phyloP scores from a whole-genome alignment of 441 rosid species.

The Gossypium lobatum region DNA sequence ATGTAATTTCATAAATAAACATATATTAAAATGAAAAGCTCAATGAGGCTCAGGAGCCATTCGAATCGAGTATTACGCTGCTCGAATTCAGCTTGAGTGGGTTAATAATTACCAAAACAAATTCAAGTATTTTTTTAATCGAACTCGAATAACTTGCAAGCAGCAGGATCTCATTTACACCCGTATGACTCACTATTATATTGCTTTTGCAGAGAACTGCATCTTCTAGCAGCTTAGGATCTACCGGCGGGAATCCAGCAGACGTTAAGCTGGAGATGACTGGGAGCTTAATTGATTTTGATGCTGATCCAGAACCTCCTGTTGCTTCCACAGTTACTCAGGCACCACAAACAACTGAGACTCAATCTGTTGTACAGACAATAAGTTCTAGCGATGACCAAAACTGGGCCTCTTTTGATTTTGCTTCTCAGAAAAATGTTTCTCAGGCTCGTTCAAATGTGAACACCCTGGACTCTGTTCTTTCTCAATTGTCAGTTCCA shows the following conservation, averaged over 20 bases:
- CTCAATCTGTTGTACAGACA: conserved; percentile 40
- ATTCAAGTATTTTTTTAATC: no score
- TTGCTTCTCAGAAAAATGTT: conserved; percentile 39
- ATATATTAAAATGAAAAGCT: no score
- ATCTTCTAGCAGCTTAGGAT: conserved; percentile 62
- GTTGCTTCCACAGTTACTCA: conserved; percentile 34
- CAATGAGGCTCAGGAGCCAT: no score
- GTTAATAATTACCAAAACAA: no score
- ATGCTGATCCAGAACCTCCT: conserved; percentile 72
- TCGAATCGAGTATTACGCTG: no score
- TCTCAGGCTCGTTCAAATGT: conserved; percentile 49
- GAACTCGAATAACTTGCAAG: no score
- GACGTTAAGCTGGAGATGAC: conserved; percentile 62
- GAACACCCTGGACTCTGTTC: conserved; percentile 67
- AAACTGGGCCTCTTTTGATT: conserved; percentile 95
- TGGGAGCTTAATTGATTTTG: conserved; percentile 88
- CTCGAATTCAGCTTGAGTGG: no score
- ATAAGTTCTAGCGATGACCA: conserved; percentile 37
- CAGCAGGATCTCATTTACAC: no score
- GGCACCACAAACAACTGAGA: conserved; percentile 31
- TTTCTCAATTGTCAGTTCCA: conserved; percentile 62
- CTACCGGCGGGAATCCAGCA: conserved; percentile 46
- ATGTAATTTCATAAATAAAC: no score
- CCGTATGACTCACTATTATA: conserved; percentile 12
- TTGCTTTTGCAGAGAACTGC: conserved; percentile 56